Evolutionary conservation across 768 basidiomycete species (phyloP), one percentile per base, ranked within the genome.

Genomic region (Kwoniella mangroviensis): DNA sequence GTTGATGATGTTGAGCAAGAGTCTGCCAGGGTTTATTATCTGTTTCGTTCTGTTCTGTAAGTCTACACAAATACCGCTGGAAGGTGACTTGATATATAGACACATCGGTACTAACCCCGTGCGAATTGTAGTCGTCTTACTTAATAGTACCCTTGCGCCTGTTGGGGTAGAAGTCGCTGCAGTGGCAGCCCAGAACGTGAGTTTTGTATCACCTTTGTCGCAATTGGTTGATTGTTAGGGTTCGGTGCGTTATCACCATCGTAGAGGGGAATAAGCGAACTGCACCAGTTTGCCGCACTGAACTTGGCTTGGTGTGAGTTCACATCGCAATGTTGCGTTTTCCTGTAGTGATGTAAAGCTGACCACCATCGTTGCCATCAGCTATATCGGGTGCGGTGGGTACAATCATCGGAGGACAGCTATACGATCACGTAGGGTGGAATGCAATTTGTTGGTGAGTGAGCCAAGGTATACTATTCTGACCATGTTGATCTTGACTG

Each of bases 201-300:
- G 69, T 65, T 9, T 19, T 34, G 6, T 19, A 28, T 9, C 34
- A 45, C 51, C 13, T 24, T 49, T 11, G 22, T 6, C 52, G 22
- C 41, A 34, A 7, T 34, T 34, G 4, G 34, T 34, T 34, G 34
- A 34, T 34, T 34, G 34, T 34, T 34, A 34, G 34, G 34, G 9
- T 34, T 34, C 34, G 34, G 34, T 34, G 34, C 34, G 34, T 7
- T 0, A 34, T 7, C 6, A 34, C 34, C 34, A 34, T 34, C 6
- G 42, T 60, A 74, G 62, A 57, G 68, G 43, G 67, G 67, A 11
- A 56, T 71, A 13, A 58, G 57, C n/a, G 69, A 70, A 22, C 65
- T 74, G 61, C 59, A 75, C 53, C 73, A 75, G 54, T 72, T 72
- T 59, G 73, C 67, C 21, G 73, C 67, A 12, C 51, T 75, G 43